These are phyloP conservation scores for Acanthamoeba lenticulata DNA, from an alignment of 208 protist species.

Conservation along the genomic window DNA sequence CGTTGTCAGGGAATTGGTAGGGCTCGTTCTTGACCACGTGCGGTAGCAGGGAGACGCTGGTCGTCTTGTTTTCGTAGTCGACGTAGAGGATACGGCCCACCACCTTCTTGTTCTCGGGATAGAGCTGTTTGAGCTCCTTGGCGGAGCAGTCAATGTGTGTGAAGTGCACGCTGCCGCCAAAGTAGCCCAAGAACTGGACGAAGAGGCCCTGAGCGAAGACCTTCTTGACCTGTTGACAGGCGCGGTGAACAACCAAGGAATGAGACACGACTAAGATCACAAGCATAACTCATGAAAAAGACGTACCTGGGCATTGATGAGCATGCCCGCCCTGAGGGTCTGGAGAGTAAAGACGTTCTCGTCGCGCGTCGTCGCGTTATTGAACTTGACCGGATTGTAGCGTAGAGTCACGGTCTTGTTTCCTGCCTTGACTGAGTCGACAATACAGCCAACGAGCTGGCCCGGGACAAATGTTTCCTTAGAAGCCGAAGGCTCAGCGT, in stretches of 20 bases:
- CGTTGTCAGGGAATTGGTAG: slow-evolving; percentile 37
- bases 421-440: slow-evolving; percentile 40
- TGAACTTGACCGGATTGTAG: background rate
- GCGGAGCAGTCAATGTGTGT: background rate
- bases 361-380: background rate
- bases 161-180: background rate
- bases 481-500: background rate
- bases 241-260: too few relatives aligned
- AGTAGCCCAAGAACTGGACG: slow-evolving; percentile 54
- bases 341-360: slow-evolving; percentile 57
- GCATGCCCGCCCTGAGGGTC: slow-evolving; percentile 62
- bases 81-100: slow-evolving; percentile 31
- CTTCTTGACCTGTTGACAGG: slow-evolving; percentile 67
- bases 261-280: too few relatives aligned
- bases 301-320: slow-evolving; percentile 25
- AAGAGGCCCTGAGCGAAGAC: slow-evolving; percentile 53
- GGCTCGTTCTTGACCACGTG: background rate
- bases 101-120: slow-evolving; percentile 40
- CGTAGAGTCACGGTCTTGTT: slow-evolving; percentile 54
- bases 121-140: background rate
- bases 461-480: background rate
- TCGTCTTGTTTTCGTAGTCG: slow-evolving; percentile 52
- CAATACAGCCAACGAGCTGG: slow-evolving; percentile 5
- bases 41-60: background rate
- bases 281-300: too few relatives aligned